Conservation (phyloP, 2,329 filamentous ascomycete genomes). For the Hypoxylon sp. region DNA sequence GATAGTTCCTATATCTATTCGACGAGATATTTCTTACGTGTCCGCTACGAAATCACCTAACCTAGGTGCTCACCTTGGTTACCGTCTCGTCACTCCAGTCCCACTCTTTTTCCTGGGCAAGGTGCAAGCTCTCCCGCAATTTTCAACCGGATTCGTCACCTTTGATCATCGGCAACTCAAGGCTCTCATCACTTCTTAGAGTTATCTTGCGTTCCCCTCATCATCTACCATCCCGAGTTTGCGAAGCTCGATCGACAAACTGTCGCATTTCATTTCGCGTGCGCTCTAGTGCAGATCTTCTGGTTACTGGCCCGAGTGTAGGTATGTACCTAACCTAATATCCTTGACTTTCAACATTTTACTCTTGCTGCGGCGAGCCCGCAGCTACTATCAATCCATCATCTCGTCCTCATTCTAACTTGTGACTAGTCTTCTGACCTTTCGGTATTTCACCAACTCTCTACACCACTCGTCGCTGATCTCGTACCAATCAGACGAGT, state of each 20-base stretch:
- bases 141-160: background rate
- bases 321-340: background rate
- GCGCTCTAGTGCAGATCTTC: background rate
- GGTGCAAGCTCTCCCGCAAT: background rate
- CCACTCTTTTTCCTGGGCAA: background rate
- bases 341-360: background rate
- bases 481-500: constrained; percentile 16
- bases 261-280: background rate
- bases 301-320: background rate
- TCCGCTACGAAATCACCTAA: background rate
- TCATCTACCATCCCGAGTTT: background rate
- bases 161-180: background rate
- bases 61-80: background rate
- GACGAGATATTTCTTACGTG: background rate
- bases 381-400: background rate
- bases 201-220: background rate
- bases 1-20: background rate
- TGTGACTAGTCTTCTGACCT: background rate
- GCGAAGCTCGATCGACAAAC: background rate
- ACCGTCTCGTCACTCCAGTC: constrained; percentile 2
- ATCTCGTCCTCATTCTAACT: background rate
- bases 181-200: background rate
- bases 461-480: constrained; percentile 7
- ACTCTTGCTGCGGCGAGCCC: background rate
- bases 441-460: background rate